Evolutionary conservation across 192 early-diverging fungal species (phyloP).

Genomic region (Rhizoclosmatium globosum): DNA sequence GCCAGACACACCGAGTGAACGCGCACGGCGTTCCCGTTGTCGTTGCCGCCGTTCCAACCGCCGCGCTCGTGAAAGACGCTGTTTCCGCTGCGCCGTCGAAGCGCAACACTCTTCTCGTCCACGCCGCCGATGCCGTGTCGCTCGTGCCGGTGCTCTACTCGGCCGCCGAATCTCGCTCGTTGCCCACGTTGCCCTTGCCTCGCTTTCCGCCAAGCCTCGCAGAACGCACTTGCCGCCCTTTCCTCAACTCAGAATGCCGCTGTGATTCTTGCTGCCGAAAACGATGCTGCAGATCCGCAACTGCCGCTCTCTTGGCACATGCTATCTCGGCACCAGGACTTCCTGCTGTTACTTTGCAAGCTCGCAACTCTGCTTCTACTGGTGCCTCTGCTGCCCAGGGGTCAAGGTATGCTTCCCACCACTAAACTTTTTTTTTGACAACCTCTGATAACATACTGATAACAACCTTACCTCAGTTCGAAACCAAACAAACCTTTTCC

Average conservation of each 20-base stretch:
- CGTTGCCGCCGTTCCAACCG: constrained; percentile 14
- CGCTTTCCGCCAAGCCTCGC: constrained; percentile 63
- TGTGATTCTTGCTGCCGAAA: constrained; percentile 75
- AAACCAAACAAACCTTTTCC: background rate
- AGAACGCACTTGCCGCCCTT: constrained; percentile 29
- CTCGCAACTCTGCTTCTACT: background rate
- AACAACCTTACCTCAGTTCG: constrained; percentile 20
- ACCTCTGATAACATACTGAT: constrained; percentile 49
- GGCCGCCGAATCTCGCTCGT: constrained; percentile 34
- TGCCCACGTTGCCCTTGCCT: constrained; percentile 53
- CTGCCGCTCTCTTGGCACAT: constrained; percentile 81
- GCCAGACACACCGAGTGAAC: constrained; percentile 15
- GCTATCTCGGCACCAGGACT: constrained; percentile 57
- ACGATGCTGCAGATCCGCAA: constrained; percentile 82
- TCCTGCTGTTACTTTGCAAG: constrained; percentile 11
- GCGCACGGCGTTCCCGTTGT: constrained; percentile 5
- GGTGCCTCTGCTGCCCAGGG: background rate
- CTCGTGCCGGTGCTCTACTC: constrained; percentile 8
- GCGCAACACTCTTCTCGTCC: background rate
- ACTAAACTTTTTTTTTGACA: background rate
- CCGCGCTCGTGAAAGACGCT: constrained; percentile 26
- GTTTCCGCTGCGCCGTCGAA: background rate
- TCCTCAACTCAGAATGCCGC: constrained; percentile 75
- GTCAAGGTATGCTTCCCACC: background rate
- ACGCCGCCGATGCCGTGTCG: background rate